Evolutionary conservation across 208 protist species (phyloP).

Genomic region (Jaenimonas drosophilae): DNA sequence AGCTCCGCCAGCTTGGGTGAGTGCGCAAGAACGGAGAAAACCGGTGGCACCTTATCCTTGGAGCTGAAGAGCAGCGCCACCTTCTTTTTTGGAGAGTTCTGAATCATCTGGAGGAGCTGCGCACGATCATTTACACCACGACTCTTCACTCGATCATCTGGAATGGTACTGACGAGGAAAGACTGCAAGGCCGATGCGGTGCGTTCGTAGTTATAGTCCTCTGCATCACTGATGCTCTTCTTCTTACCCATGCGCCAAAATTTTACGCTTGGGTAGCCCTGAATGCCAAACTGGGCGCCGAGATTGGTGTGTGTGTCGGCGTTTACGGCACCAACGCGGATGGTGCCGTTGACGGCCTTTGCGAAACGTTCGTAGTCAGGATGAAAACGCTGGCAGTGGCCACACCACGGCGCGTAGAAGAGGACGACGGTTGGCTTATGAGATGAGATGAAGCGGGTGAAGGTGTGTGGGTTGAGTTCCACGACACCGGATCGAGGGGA

Average conservation of each 20-base stretch:
- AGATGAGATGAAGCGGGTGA: constrained; percentile 58
- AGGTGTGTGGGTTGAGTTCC: constrained; percentile 54
- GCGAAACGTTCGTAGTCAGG: constrained; percentile 82
- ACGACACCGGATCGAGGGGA: constrained; percentile 36
- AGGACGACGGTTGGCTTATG: constrained; percentile 88
- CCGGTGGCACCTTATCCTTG: constrained; percentile 65
- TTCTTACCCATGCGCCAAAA: constrained; percentile 73
- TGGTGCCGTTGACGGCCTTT: constrained; percentile 48
- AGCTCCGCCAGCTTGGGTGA: constrained; percentile 62
- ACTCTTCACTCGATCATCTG: constrained; percentile 17
- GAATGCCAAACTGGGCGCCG: constrained; percentile 60
- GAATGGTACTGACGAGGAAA: constrained; percentile 37
- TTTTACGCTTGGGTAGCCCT: constrained; percentile 92
- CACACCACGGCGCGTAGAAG: constrained; percentile 95
- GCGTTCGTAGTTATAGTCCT: constrained; percentile 68
- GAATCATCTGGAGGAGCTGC: constrained; percentile 16
- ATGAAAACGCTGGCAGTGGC: constrained; percentile 91
- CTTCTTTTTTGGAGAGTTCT: constrained; percentile 17
- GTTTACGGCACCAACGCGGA: constrained; percentile 81
- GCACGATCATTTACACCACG: constrained; percentile 13
- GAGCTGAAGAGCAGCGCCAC: constrained; percentile 68
- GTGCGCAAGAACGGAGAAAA: constrained; percentile 64
- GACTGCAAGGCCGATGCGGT: constrained; percentile 55
- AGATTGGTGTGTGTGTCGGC: constrained; percentile 58
- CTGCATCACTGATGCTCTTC: constrained; percentile 16